Evolutionary conservation across 257 asterid species (phyloP), one percentile per base, ranked within the genome.

Genomic region (Lithospermum erythrorhizon): DNA sequence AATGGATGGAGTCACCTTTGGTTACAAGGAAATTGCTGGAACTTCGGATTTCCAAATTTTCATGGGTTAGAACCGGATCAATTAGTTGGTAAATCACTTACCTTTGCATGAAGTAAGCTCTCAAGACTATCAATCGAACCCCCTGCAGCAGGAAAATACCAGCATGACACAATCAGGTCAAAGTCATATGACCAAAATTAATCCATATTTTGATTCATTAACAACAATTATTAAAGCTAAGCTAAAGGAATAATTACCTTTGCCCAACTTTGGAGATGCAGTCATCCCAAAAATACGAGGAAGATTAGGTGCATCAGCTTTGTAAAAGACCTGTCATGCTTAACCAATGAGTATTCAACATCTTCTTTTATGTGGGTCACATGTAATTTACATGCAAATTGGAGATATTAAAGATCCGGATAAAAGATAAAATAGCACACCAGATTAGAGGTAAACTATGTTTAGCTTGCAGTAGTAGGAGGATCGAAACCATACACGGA

Each of bases 231-330:
- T 41, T 11, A 41, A 41, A 41, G 15, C 49, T 41, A 13, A 13
- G 14, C 18, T 41, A 6, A 19, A 13, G 15, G 6, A 25, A 27
- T 24, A 21, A 57, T 57, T 51, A 93, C 98, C 97, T 93, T 86
- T 93, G 75, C 98, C 98, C 52, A 82, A 62, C 73, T 57, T 86
- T 61, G 98, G 98, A 65, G 98, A 93, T 56, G 98, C 98, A 9
- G 98, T 93, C 98, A 93, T 86, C 78, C 98, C 98, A 78, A 89
- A 89, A 61, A 93, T 93, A 60, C 96, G 96, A 59, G 98, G 98
- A 70, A 81, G 83, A 73, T 80, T 81, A n/a, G 60, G 66, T 6
- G 20, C 66, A 70, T 81, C 89, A 68, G 61, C 54, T 64, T 86
- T 82, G 71, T 93, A 89, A 78, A 84, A 89, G 73, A 86, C 80